phyloP scores from a whole-genome alignment of 78 protist species.

The Dictyostelium purpureum region DNA sequence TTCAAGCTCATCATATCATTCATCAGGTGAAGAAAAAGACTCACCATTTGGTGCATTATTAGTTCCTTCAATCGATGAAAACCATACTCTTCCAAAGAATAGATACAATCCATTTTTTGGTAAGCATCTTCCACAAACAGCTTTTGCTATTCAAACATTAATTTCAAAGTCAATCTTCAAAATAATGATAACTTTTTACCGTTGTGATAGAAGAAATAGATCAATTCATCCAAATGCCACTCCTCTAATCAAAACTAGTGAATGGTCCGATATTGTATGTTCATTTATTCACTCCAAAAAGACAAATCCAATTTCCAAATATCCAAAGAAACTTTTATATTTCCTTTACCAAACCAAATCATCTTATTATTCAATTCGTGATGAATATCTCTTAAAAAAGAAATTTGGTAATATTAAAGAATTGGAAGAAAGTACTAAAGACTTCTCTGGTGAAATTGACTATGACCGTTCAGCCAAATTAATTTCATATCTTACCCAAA shows the following conservation, averaged over 20 bases:
- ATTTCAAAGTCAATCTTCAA: constrained; percentile 30
- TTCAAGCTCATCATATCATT: neutral
- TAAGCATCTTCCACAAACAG: constrained; percentile 11
- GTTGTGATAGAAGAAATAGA: constrained; percentile 35
- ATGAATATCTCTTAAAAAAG: constrained; percentile 40
- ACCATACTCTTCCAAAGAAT: constrained; percentile 31
- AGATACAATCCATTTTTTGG: constrained; percentile 51
- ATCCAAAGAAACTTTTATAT: constrained; percentile 62
- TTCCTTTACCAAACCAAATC: constrained; percentile 14
- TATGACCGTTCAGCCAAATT: constrained; percentile 63
- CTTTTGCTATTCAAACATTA: neutral
- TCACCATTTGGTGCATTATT: constrained; percentile 63
- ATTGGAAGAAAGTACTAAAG: constrained; percentile 4
- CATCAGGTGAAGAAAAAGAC: neutral
- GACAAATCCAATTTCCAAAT: constrained; percentile 28
- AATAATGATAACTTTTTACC: constrained; percentile 29
- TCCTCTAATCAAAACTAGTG: neutral
- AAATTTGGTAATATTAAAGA: neutral
- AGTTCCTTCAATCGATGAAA: neutral
- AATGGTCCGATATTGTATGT: constrained; percentile 25
- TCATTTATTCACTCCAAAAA: constrained; percentile 57
- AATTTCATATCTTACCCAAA: neutral
- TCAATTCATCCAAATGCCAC: neutral
- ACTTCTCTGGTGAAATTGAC: constrained; percentile 24
- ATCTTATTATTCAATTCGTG: constrained; percentile 55